Base-by-base conservation (phyloP, 2,329 filamentous ascomycete species). In the Ceratocystis ficicola region DNA sequence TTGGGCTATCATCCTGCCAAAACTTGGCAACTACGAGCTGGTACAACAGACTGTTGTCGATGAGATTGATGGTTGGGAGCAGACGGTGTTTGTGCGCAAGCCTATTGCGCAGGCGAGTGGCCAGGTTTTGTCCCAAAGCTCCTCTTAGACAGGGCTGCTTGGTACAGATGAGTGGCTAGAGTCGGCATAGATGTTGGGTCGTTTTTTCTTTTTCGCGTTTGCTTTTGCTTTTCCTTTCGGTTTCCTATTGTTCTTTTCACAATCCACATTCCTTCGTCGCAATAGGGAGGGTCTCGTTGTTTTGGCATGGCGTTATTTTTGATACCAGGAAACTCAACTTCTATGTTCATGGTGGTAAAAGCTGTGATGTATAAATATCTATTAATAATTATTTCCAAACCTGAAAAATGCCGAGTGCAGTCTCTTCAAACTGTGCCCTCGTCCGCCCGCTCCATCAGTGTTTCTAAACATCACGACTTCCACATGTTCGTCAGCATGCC, bases 61-160 rank as follows among this genome's bases (percentile, higher is more conserved):
- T 68, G 77, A 78, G 0, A 77, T 82, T 52, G 84, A 87, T 71
- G 84, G 85, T 1, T 87, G 85, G 85, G 83, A 84, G 69, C 76
- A 81, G 41, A 82, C 76, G 65, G 77, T 81, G 1, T 85, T 86
- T 70, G 73, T 76, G 1, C 76, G 72, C 66, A 72, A 76, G 68
- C 79, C 81, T 4, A n/a, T 67, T 20, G 20, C n/a, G 20, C 44
- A 61, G 17, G 32, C 57, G n/a, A 28, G n/a, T 28, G 32, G 28
- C 44, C 62, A 63, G 22, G 62, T 32, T 15, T 32, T 25, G 28
- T 22, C 55, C 15, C 28, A 36, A 15, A 59, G 25, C 44, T 63
- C 65, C 20, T 66, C 52, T 59, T 66, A 66, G 61, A 66, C 20
- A 20, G 46, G 44, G 46, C 20, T 46, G 28, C 46, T 48, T 52